Evolutionary conservation across 306 rosid species (phyloP), one percentile per base, ranked within the genome.

Genomic region (Castanospermum australe): DNA sequence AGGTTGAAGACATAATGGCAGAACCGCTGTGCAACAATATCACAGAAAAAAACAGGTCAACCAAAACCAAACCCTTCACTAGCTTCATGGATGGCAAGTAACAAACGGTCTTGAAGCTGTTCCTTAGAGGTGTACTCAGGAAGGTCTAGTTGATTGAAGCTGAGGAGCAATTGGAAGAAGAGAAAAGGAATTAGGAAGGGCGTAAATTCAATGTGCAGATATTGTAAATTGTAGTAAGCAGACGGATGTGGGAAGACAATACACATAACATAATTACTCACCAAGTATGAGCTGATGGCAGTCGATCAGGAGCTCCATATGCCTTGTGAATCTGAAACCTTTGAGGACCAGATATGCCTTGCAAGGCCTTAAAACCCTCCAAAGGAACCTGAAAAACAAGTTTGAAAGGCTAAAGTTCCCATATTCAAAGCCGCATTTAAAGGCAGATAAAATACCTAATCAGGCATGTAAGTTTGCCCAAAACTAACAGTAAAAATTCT

Each of bases 271-370:
- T 41, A 64, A 59, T 64, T 21, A 75, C 84, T 86, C 86, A 95
- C 99, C 99, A 96, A 80, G 99, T 96, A 91, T 96, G 99, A 47
- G 99, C 99, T 1, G 98, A 96, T 42, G 99, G 99, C 39, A 96
- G 83, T 50, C 98, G 84, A 86, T 96, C 99, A 44, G 99, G 98
- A 83, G 96, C 93, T 70, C 99, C 99, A 77, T 96, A 96, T 18
- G 99, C 98, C 90, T 91, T 96, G 91, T 93, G 99, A 84, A 96
- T 90, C 88, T 96, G 99, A 87, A 96, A 96, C 93, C 91, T 89
- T 76, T 96, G 99, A 60, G 99, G 89, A 79, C 99, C 99, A 67
- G 99, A 96, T 70, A 96, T 93, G 67, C 99, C 99, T 90, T 96
- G 98, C 91, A 96, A 88, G 41, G 98, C 98, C 89, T 82, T 93